Evolutionary conservation across 2,329 filamentous ascomycete genomes (phyloP), one percentile per base, ranked within the genome.

Genomic region (Alternaria ethzedia): DNA sequence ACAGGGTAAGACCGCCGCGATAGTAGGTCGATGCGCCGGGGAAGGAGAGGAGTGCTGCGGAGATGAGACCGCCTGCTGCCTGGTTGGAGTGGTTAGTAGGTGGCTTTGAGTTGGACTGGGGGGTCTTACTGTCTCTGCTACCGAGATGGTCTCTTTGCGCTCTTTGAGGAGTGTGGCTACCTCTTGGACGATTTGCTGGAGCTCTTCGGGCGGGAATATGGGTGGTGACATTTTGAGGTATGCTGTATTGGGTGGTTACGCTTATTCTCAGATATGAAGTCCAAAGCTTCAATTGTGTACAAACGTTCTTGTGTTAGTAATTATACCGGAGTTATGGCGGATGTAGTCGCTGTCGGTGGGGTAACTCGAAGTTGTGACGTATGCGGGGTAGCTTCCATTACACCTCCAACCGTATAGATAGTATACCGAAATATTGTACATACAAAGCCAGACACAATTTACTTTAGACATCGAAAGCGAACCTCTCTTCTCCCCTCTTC

Each of bases 401-500:
- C 28, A 52, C 20, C 6, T 52, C 8, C 11, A 23, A 49, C 21
- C 55, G 13, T 49, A n/a, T 21, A 49, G 11, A n/a, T 28, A 25
- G 21, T 49, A 21, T 13, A 23, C 17, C 26, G 23, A 23, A 36
- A 47, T 55, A 23, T 52, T 60, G n/a, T 26, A 28, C 10, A 52
- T 52, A 13, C 20, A 25, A 36, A 23, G 20, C 4, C 12, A 5
- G 12, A 36, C 20, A 12, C 49, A 7, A 23, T 36, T 36, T 36
- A 8, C 13, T 6, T 21, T 25, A 15, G 10, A 4, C n/a, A 15
- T n/a, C 70, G 69, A 72, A 78, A 63, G 68, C 69, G 80, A 94
- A 94, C 72, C 86, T 86, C 83, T 94, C 92, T 67, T 86, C 80
- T 0, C 91, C 91, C 69, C 90, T 87, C 81, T 82, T 88, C 10